Evolutionary conservation across 257 asterid genomes (phyloP).

Genomic region (Mentha longifolia): DNA sequence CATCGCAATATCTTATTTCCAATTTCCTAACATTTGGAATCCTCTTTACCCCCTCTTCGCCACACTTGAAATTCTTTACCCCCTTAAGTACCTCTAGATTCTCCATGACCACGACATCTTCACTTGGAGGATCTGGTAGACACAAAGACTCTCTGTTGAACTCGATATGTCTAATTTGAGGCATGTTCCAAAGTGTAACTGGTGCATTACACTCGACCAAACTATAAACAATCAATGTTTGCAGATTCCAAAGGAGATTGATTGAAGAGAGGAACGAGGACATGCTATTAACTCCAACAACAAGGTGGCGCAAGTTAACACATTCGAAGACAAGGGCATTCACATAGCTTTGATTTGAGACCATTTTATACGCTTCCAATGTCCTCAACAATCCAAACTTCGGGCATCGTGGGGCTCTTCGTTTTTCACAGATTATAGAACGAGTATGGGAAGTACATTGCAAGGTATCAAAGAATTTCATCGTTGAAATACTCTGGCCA

Average conservation of each 20-base stretch:
- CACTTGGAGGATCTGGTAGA: conserved; percentile 18
- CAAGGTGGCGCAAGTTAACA: too few species aligned
- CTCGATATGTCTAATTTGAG: conserved; percentile 20
- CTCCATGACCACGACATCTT: background rate
- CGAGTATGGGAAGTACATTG: too few species aligned
- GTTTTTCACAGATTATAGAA: too few species aligned
- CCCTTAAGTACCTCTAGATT: background rate
- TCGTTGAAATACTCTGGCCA: too few species aligned
- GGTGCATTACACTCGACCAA: background rate
- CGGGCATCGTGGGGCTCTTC: too few species aligned
- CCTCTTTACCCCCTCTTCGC: background rate
- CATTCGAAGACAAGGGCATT: too few species aligned
- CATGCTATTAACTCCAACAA: too few species aligned
- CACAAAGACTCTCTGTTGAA: background rate
- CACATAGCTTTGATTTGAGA: too few species aligned
- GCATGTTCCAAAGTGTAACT: conserved; percentile 27
- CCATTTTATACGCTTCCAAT: too few species aligned
- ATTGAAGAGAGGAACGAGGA: too few species aligned
- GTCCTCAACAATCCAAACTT: too few species aligned
- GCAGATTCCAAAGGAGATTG: background rate
- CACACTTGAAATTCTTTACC: background rate
- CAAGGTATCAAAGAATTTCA: too few species aligned
- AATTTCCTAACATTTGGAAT: conserved; percentile 8
- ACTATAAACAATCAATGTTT: background rate
- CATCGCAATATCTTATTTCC: background rate